Evolutionary conservation across 2,329 filamentous ascomycete species (phyloP).

Genomic region (Ophiostoma perfectum): DNA sequence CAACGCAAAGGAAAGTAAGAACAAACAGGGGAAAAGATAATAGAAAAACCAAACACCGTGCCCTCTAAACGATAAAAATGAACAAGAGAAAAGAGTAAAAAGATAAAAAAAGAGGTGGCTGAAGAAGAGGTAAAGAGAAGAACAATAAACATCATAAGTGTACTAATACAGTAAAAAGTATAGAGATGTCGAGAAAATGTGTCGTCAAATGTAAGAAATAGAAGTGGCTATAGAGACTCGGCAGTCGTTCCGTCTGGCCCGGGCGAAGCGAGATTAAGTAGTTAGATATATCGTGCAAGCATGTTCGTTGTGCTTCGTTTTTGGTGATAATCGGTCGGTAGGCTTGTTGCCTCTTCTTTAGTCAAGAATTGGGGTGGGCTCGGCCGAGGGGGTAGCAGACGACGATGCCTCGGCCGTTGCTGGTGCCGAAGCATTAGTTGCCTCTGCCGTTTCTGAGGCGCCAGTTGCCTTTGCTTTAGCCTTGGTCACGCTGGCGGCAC

Average conservation of each 20-base stretch:
- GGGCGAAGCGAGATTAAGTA: background rate
- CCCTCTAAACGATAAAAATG: conserved; percentile 14
- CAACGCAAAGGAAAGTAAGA: background rate
- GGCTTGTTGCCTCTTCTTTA: background rate
- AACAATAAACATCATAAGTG: conserved; percentile 13
- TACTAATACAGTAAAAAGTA: conserved; percentile 19
- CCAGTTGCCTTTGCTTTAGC: conserved; percentile 1
- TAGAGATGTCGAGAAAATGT: conserved; percentile 1
- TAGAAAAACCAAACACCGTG: conserved; percentile 11
- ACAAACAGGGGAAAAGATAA: background rate
- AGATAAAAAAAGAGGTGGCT: background rate
- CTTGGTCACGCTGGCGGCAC: conserved; percentile 1
- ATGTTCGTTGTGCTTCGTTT: background rate
- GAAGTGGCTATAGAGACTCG: background rate
- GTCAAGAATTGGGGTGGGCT: background rate
- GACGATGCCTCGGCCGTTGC: background rate
- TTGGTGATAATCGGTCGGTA: background rate
- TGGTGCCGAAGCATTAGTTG: background rate
- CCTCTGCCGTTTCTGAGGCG: background rate
- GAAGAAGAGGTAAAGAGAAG: background rate
- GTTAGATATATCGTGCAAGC: background rate
- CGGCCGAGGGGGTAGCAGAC: background rate
- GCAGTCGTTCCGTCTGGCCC: background rate
- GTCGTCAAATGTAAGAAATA: conserved; percentile 10
- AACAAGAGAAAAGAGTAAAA: conserved; percentile 4